Percentiles rank a stretch among this genome's conserved stretches.
phyloP scores from a whole-genome alignment of 164 flowering plant genomes.

The Magnolia sinica region DNA sequence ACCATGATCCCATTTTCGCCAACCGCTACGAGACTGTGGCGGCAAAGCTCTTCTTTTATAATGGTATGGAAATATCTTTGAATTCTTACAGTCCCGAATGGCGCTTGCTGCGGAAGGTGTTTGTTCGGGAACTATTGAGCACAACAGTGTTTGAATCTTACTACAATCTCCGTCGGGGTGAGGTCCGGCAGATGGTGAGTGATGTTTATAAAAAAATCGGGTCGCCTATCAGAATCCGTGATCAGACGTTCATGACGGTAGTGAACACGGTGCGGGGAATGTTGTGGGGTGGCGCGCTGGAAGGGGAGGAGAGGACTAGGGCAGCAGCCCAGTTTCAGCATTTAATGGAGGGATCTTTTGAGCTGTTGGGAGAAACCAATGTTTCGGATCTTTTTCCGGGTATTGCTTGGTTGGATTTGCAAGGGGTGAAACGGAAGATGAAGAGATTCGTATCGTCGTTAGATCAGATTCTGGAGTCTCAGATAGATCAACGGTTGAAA shows the following conservation, averaged over 20 bases:
- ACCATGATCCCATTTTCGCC: slow-evolving; percentile 14
- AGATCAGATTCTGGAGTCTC: neutral
- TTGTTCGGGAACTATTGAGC: neutral
- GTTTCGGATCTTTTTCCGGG: slow-evolving; percentile 3
- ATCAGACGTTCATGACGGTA: neutral
- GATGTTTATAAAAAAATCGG: neutral
- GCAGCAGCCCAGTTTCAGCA: neutral
- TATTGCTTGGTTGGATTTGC: neutral
- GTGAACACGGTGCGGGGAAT: neutral
- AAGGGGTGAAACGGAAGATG: neutral
- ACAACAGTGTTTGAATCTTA: neutral
- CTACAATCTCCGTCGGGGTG: neutral
- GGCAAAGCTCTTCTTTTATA: neutral
- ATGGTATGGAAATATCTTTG: neutral
- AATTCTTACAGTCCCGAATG: neutral
- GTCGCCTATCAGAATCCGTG: neutral
- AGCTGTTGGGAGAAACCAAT: neutral
- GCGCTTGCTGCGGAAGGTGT: neutral
- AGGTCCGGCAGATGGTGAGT: neutral
- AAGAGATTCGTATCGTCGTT: neutral
- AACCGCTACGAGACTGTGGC: neutral
- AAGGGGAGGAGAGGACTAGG: neutral
- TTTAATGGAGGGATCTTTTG: neutral
- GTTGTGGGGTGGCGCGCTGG: neutral
- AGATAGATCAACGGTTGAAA: neutral